These are phyloP conservation scores for Neonectria ditissima DNA, from an alignment of 2,329 filamentous ascomycete genomes.

Conservation along the genomic window DNA sequence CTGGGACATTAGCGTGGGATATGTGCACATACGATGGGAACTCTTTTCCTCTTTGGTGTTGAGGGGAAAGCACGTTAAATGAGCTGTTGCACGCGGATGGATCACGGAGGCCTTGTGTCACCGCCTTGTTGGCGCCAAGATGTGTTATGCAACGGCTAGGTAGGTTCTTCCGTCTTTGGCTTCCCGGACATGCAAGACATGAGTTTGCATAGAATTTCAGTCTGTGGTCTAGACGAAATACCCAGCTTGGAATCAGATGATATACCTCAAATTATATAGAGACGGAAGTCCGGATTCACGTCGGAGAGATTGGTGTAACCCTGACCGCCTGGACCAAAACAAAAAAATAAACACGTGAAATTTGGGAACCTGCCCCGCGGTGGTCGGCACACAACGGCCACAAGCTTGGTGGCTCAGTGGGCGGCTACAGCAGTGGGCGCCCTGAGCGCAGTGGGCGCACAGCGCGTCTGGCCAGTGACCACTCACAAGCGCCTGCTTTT, in stretches of 20 bases:
- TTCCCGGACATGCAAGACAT: neutral
- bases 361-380: slow-evolving; percentile 23
- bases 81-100: slow-evolving; percentile 8
- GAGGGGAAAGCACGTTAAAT: slow-evolving; percentile 12
- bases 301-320: neutral
- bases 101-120: slow-evolving; percentile 21
- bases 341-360: slow-evolving; percentile 22
- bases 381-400: neutral
- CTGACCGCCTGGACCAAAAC: neutral
- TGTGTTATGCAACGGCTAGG: neutral
- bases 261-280: slow-evolving; percentile 1
- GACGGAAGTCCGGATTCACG: neutral
- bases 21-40: neutral
- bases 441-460: slow-evolving; percentile 15
- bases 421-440: slow-evolving; percentile 14
- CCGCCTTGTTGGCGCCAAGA: slow-evolving; percentile 14
- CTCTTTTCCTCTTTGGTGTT: slow-evolving; percentile 11
- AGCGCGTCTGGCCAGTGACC: slow-evolving; percentile 22
- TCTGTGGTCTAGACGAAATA: neutral
- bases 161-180: neutral
- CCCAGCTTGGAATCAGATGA: neutral
- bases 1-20: slow-evolving; percentile 14
- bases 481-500: slow-evolving; percentile 36
- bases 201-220: neutral
- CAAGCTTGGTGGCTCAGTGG: neutral